These are phyloP conservation scores for Rubia peregrina DNA, from an alignment of 305 asterid genomes.

Conservation along the genomic window DNA sequence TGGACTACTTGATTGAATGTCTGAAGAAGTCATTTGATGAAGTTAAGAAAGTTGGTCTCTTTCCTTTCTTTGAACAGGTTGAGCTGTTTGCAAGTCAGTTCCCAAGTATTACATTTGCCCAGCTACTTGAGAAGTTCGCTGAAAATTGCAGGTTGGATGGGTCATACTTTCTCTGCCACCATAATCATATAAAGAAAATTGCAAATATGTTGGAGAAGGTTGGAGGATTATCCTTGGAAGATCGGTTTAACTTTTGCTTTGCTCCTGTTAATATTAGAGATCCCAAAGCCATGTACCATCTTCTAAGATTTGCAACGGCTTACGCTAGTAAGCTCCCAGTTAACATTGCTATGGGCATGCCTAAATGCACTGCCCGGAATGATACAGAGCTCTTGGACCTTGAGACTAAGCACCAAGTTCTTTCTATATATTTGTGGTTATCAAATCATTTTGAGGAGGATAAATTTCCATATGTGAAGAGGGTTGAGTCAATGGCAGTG, in stretches of 20 bases:
- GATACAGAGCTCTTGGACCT: constrained; percentile 95
- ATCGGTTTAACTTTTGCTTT: constrained; percentile 87
- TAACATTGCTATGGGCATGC: constrained; percentile 82
- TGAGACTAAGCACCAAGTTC: constrained; percentile 83
- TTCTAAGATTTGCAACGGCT: constrained; percentile 62
- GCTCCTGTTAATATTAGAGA: constrained; percentile 85
- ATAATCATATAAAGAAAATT: constrained; percentile 62
- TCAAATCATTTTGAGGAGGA: constrained; percentile 76
- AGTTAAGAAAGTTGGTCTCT: constrained; percentile 81
- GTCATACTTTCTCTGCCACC: constrained; percentile 69
- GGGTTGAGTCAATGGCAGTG: constrained; percentile 78
- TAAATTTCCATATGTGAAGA: constrained; percentile 63
- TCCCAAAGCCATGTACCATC: constrained; percentile 91
- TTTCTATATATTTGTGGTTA: constrained; percentile 90
- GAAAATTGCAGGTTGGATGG: constrained; percentile 69
- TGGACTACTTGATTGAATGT: constrained; percentile 75
- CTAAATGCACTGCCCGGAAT: constrained; percentile 61
- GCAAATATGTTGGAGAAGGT: constrained; percentile 81
- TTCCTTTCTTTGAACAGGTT: constrained; percentile 82
- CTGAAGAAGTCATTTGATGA: constrained; percentile 77
- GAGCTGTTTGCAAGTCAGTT: constrained; percentile 81
- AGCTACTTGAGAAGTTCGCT: constrained; percentile 61
- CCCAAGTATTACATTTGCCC: constrained; percentile 44
- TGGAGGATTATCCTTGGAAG: constrained; percentile 68
- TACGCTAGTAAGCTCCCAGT: constrained; percentile 71